Percentiles rank a stretch among this genome's conserved stretches.
Conservation (phyloP, 352 stramenopile genomes). For the Thalassiosira pacifica region DNA sequence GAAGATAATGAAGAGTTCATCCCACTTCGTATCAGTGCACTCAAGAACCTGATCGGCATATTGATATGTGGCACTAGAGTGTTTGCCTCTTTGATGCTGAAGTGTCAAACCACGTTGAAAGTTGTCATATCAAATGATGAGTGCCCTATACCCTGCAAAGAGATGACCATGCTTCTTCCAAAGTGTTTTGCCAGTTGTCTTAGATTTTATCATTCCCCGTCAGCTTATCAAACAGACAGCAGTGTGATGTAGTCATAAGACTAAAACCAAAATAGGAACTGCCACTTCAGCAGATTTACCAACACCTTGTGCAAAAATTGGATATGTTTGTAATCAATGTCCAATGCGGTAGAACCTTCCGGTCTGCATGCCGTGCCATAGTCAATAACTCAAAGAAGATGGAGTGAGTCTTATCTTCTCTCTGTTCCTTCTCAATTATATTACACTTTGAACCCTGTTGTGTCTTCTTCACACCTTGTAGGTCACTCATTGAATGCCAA, state of each 20-base stretch:
- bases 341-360: background rate
- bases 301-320: conserved; percentile 22
- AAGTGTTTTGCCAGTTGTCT: background rate
- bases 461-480: background rate
- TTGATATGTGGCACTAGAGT: conserved; percentile 23
- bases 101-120: conserved; percentile 24
- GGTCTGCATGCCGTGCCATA: background rate
- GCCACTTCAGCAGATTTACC: background rate
- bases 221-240: background rate
- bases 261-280: conserved; percentile 8
- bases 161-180: background rate
- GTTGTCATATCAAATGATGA: conserved; percentile 30
- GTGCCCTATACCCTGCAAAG: background rate
- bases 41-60: conserved; percentile 1
- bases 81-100: conserved; percentile 17
- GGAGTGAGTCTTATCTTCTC: background rate
- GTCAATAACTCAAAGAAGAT: background rate
- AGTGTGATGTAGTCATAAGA: background rate
- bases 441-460: background rate
- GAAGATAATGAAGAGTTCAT: background rate
- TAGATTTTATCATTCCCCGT: conserved; percentile 8
- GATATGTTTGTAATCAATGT: conserved; percentile 31
- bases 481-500: conserved; percentile 4
- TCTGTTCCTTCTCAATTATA: conserved; percentile 1
- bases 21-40: background rate